phyloP scores from a whole-genome alignment of 331 rosid genomes.

The Telfairia occidentalis region DNA sequence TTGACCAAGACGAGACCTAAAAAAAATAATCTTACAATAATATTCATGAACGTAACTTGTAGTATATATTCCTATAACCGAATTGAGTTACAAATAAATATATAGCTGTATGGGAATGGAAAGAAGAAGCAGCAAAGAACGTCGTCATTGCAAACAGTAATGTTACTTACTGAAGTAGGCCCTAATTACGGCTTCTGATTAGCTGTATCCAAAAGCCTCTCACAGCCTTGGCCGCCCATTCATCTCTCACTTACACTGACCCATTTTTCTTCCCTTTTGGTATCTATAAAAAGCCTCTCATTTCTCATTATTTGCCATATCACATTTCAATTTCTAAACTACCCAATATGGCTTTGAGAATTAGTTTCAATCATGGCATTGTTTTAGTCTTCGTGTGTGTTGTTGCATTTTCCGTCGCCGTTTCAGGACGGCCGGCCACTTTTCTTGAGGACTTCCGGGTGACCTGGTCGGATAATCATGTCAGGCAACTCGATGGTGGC shows the following conservation, averaged over 20 bases:
- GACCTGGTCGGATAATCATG: background rate
- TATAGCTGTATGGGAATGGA: background rate
- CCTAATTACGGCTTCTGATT: conserved; percentile 37
- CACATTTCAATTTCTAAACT: too few relatives aligned
- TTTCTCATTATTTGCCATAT: background rate
- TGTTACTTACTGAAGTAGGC: conserved; percentile 31
- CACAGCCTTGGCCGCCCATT: too few relatives aligned
- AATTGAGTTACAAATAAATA: background rate
- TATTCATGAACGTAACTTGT: too few relatives aligned
- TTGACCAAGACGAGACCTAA: background rate
- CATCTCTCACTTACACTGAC: too few relatives aligned
- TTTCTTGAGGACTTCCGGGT: background rate
- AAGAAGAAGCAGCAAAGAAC: background rate
- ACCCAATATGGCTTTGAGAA: background rate
- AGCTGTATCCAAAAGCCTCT: conserved; percentile 89
- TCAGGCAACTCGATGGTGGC: background rate
- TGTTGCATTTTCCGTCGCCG: background rate
- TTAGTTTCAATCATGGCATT: background rate
- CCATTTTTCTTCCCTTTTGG: background rate
- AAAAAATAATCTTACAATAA: too few relatives aligned
- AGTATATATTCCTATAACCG: background rate
- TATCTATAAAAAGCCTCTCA: background rate
- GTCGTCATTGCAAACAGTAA: background rate
- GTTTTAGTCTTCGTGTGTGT: background rate
- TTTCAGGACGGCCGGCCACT: background rate